phyloP scores from a whole-genome alignment of 2,329 filamentous ascomycete species.

The Pochonia chlamydosporia region DNA sequence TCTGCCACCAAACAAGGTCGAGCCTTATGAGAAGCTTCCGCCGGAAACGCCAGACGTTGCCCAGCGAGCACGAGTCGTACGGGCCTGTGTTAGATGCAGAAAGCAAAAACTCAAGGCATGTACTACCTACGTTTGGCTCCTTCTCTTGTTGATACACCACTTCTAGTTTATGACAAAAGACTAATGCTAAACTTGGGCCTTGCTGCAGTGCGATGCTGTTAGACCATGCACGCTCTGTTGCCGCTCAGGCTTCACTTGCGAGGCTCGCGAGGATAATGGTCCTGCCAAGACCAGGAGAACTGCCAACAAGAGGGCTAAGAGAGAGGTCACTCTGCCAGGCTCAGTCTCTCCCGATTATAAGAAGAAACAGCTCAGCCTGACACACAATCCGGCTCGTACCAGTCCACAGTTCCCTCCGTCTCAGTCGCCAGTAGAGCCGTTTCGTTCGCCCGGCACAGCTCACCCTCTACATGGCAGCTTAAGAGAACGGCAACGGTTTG shows the following conservation, averaged over 20 bases:
- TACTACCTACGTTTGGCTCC: too few relatives aligned
- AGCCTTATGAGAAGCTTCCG: neutral
- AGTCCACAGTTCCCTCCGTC: neutral
- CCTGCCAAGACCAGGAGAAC: neutral
- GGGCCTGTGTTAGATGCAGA: constrained; percentile 5
- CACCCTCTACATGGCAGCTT: neutral
- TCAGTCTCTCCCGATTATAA: neutral
- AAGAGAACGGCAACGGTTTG: constrained; percentile 2
- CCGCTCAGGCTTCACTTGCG: constrained; percentile 4
- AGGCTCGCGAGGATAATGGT: constrained; percentile 1
- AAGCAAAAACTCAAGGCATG: constrained; percentile 6
- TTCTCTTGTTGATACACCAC: too few relatives aligned
- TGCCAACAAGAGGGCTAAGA: neutral
- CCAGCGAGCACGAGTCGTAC: constrained; percentile 1
- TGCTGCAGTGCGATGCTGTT: constrained; percentile 3
- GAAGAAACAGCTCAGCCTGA: neutral
- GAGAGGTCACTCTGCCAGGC: neutral
- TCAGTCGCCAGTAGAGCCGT: neutral
- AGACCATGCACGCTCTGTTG: constrained; percentile 5
- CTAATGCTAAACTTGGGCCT: neutral
- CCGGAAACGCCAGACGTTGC: neutral
- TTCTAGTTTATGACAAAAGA: neutral
- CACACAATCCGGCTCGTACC: neutral
- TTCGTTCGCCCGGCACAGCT: neutral
- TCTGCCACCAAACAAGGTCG: neutral